A percentile compares a stretch with the other conserved stretches of the same genome.
phyloP scores from a whole-genome alignment of 2,329 filamentous ascomycete species.

The Alternaria triticimaculans region DNA sequence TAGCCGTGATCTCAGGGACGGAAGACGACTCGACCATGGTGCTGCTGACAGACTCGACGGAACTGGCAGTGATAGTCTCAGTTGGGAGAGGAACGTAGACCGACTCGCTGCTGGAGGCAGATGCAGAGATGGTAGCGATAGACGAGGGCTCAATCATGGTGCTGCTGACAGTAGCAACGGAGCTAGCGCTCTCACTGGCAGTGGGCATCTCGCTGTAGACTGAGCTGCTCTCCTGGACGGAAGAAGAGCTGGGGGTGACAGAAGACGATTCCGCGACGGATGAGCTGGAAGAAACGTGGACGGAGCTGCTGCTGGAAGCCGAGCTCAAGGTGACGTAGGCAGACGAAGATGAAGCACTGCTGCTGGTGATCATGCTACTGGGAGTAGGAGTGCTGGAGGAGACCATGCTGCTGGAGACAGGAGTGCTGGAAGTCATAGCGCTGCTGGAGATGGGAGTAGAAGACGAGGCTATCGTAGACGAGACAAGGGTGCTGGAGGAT shows the following conservation, averaged over 20 bases:
- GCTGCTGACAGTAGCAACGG: conserved; percentile 1
- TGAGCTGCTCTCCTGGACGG: conserved; percentile 3
- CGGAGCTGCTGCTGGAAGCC: not conserved
- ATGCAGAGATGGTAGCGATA: not conserved
- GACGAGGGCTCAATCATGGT: conserved; percentile 1
- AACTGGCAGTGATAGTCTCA: not conserved
- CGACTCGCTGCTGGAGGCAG: not conserved
- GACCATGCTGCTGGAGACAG: not conserved
- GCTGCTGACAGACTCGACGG: not conserved
- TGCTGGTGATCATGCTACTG: conserved; percentile 2
- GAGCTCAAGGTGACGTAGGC: conserved; percentile 2
- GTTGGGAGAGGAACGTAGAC: not conserved
- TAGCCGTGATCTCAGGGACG: not conserved
- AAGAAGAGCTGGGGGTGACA: not conserved
- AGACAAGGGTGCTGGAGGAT: not conserved
- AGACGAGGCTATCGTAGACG: conserved; percentile 1
- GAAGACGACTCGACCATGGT: not conserved
- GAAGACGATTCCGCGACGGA: not conserved
- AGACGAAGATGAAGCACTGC: conserved; percentile 5
- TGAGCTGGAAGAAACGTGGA: conserved; percentile 3
- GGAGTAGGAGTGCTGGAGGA: not conserved
- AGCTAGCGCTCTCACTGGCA: not conserved
- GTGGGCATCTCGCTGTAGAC: not conserved
- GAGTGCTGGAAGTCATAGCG: not conserved
- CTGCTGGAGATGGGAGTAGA: not conserved